Conservation (phyloP, 2,329 filamentous ascomycete species). For the Bipolaris victoriae region DNA sequence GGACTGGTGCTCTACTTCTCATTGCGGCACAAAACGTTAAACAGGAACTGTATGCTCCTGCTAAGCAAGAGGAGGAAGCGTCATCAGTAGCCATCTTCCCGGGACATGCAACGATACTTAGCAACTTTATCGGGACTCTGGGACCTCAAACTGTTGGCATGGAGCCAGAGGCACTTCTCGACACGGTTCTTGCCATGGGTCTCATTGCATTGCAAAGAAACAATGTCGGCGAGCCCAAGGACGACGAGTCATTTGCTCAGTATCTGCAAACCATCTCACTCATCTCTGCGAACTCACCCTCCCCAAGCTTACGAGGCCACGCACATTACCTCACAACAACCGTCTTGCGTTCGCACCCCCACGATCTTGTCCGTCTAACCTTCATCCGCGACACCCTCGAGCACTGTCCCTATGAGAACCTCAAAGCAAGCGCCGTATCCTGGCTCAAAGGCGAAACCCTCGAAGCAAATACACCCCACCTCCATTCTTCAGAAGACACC, state of each 20-base stretch:
- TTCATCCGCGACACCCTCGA: slow-evolving; percentile 63
- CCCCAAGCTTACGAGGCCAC: slow-evolving; percentile 55
- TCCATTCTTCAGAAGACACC: slow-evolving; percentile 7
- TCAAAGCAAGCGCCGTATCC: slow-evolving; percentile 63
- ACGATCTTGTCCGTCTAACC: slow-evolving; percentile 57
- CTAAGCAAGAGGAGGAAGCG: slow-evolving; percentile 42
- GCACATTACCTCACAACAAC: slow-evolving; percentile 58
- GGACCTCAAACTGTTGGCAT: slow-evolving; percentile 47
- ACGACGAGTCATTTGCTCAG: slow-evolving; percentile 59
- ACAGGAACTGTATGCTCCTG: slow-evolving; percentile 56
- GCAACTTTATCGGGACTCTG: slow-evolving; percentile 56
- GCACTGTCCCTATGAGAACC: slow-evolving; percentile 60
- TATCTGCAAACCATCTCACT: slow-evolving; percentile 59
- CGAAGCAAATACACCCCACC: slow-evolving; percentile 49
- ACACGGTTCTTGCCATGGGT: slow-evolving; percentile 60
- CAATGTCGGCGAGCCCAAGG: slow-evolving; percentile 53
- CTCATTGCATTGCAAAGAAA: slow-evolving; percentile 57
- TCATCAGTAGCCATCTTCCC: slow-evolving; percentile 58
- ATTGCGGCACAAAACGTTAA: slow-evolving; percentile 60
- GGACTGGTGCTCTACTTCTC: slow-evolving; percentile 61
- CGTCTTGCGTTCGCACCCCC: slow-evolving; percentile 60
- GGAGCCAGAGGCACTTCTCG: slow-evolving; percentile 59
- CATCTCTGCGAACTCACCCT: slow-evolving; percentile 57
- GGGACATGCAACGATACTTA: slow-evolving; percentile 58
- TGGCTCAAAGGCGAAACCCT: slow-evolving; percentile 68